Base-by-base conservation (phyloP, 495 filamentous ascomycete genomes). In the Penicillium paxilli region DNA sequence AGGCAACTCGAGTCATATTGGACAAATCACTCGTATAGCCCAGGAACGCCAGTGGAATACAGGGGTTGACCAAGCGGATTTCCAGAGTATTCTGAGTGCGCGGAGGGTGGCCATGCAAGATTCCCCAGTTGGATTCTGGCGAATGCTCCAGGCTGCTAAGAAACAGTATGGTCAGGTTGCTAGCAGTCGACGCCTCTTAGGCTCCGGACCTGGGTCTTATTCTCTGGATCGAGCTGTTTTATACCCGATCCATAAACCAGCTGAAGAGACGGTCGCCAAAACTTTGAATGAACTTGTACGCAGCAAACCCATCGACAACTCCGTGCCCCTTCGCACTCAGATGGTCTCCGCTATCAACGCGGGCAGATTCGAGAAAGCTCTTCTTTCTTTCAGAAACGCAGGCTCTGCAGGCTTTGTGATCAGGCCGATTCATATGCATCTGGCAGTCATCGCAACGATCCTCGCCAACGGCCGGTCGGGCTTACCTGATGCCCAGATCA, bases 61-160 rank as follows among this genome's bases (percentile, higher is more conserved):
- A 2, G 49, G 50, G 1, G 35, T 76, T 11, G 54, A 70, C 23
- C 62, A 73, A 11, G 33, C 64, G 5, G 50, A 64, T 12, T 62
- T 73, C 26, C 11, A 66, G 25, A 57, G 62, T 8, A 63, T 69
- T 22, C 9, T 77, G 12, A 64, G 58, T 3, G 47, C 44, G 4
- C 70, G 68, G n/a, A 68, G 65, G 4, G 41, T 66, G 14, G 60
- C 67, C 37, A 68, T 73, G 48, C 66, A 69, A 44, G 51, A 64
- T 1, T 58, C 65, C 4, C 75, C 73, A 0, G 66, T 73, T 16
- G 72, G 75, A 11, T 61, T 71, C 44, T 78, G 74, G 73, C 67
- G 71, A 17, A 73, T 77, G 75, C 52, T 77, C 12, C 71, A 75
- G 41, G 68, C 74, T 4, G 72, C 75, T 5, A 72, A 69, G 33